These are phyloP conservation scores for Cicer cuneatum DNA, from an alignment of 306 rosid genomes.

Conservation along the genomic window DNA sequence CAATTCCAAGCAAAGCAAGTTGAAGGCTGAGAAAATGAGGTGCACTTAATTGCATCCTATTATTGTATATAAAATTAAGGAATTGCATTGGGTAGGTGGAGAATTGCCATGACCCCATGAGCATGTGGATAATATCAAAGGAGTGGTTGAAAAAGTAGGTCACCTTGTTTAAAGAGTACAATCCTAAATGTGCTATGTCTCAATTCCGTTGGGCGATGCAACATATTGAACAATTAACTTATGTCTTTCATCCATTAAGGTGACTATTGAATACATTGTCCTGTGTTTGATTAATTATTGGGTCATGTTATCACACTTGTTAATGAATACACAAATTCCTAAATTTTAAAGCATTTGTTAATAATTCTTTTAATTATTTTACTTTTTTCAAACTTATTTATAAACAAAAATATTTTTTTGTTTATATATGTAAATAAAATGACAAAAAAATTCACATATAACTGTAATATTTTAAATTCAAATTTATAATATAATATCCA, in stretches of 20 bases:
- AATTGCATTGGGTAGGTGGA: constrained; percentile 36
- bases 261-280: not conserved
- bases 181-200: constrained; percentile 21
- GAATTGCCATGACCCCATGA: constrained; percentile 9
- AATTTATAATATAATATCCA: too few relatives aligned
- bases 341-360: too few relatives aligned
- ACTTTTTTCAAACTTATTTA: too few relatives aligned
- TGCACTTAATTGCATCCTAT: not conserved
- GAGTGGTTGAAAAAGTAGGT: constrained; percentile 45
- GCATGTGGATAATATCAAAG: constrained; percentile 50
- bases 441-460: too few relatives aligned
- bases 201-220: constrained; percentile 9
- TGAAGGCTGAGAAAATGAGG: constrained; percentile 50
- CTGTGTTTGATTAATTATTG: too few relatives aligned
- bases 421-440: too few relatives aligned
- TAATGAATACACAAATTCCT: too few relatives aligned
- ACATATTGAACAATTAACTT: constrained; percentile 6
- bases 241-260: constrained; percentile 9
- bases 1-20: constrained; percentile 1
- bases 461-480: too few relatives aligned
- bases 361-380: too few relatives aligned
- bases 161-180: constrained; percentile 34
- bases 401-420: too few relatives aligned
- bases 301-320: too few relatives aligned
- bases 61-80: not conserved